Base-by-base conservation (phyloP, 305 asterid species). In the Coffea humblotiana region DNA sequence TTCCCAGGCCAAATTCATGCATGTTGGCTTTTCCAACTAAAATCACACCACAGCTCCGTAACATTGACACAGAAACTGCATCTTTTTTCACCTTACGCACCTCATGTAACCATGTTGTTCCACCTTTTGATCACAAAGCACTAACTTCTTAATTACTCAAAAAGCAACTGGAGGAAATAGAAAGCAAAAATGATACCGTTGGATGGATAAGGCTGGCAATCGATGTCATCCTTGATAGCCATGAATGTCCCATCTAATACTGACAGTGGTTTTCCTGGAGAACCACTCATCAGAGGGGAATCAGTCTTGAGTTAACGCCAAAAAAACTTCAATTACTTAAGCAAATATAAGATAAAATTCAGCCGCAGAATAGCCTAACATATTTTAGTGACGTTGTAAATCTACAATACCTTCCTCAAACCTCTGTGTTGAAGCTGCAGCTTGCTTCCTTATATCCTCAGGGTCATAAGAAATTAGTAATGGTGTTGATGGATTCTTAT, bases 11-110 rank as follows among this genome's bases (percentile, higher is more conserved):
- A 85, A 96, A 77, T 84, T 96, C 99, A 89, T 96, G 98, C 99
- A 96, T 96, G 89, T 94, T 96, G 77, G 99, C 99, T 84, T 96
- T 96, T 79, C 99, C 99, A 79, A 94, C 99, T 64, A 96, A 91
- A 80, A 96, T 84, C 79, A 83, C 98, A 77, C 98, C 99, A 83
- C 98, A 94, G 63, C 91, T 85, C 29, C 99, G 97, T 84, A 96
- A 84, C 81, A 90, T 90, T 88, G 90, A 91, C 71, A 92, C 96
- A 73, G 88, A 90, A 73, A 72, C 87, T 51, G 98, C 98, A 86
- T 96, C 99, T 85, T 85, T 87, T 82, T 90, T 78, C 60, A 92
- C 97, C 77, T 85, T 86, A 69, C 91, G 95, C 85, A 90, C 86
- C 91, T 94, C 97, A 63, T 96, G 92, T 77, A 86, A 85, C 92